Evolutionary conservation across 495 filamentous ascomycete genomes (phyloP), one percentile per base, ranked within the genome.

Genomic region (Penicillium simplicissimum): DNA sequence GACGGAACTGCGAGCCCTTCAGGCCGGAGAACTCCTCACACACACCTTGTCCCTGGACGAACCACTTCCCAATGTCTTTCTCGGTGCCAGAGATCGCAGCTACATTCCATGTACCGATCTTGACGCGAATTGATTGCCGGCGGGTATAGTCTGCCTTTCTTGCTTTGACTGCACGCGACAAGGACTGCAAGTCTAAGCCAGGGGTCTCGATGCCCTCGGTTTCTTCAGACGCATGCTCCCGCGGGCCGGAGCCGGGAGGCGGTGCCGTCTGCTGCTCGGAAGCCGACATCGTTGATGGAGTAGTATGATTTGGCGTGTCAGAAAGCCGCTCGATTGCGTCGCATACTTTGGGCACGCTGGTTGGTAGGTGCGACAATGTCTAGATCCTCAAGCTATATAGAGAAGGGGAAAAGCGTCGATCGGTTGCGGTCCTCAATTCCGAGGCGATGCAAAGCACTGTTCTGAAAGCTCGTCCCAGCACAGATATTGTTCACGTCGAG

Each of bases 21-120:
- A 86, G 62, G 7, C 82, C 83, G 0, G 83, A 81, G 13, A 93
- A 68, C 13, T 75, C 74, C 38, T 87, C 79, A 60, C 85, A 82
- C 2, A 93, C 67, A 0, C 89, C 92, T 65, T 90, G 85, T 4
- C 88, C 89, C 4, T 88, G 79, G 17, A 93, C 81, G 69, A 97
- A 96, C 93, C 93, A 97, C 33, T 82, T 85, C 1, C 84, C 89
- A 8, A 97, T 77, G 71, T 97, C 93, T 62, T 90, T 88, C 71
- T 96, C 93, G 1, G 91, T 93, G 35, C 88, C 90, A 40, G 87
- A 82, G 58, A 88, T 84, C 1, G 89, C 86, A 8, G 92, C 96
- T 31, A 97, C 91, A 74, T 99, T 99, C 96, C 96, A 99, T 1
- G 89, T 88, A 6, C 93, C 95, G 23, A 97, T 79, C 68, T 96